Evolutionary conservation across 805 yeast genomes (phyloP).

Genomic region (Yarrowia sp.): DNA sequence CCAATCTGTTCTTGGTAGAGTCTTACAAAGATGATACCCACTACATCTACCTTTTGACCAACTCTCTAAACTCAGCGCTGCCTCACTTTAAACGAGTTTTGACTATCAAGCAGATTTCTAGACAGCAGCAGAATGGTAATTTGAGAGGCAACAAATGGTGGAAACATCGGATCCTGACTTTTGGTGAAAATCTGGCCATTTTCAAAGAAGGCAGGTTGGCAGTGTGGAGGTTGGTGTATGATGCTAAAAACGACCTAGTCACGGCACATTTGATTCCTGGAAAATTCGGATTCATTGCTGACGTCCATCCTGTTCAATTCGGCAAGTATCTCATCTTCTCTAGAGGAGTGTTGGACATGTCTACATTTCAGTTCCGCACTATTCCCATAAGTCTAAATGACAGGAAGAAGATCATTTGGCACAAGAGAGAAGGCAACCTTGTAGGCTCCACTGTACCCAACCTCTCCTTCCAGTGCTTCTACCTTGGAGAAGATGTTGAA

Average conservation of each 20-base stretch:
- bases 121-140: not conserved
- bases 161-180: not conserved
- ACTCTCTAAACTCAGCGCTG: not conserved
- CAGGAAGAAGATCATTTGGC: constrained; percentile 10
- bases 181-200: not conserved
- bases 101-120: not conserved
- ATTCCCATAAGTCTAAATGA: not conserved
- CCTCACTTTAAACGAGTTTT: constrained; percentile 7
- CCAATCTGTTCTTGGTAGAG: constrained; percentile 17
- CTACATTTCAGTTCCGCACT: not conserved
- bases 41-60: not conserved
- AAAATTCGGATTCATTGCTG: not conserved
- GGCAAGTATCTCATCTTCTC: constrained; percentile 2
- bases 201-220: constrained; percentile 1
- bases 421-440: not conserved
- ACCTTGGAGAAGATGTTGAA: not conserved
- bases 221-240: not conserved
- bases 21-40: not conserved
- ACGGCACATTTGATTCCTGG: not conserved
- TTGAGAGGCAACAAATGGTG: constrained; percentile 5
- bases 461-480: constrained; percentile 6
- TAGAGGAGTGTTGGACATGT: constrained; percentile 17
- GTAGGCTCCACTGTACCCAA: not conserved
- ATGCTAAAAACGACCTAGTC: not conserved
- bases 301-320: constrained; percentile 3